Evolutionary conservation across 352 stramenopile species (phyloP).

Genomic region (Phytophthora pini): DNA sequence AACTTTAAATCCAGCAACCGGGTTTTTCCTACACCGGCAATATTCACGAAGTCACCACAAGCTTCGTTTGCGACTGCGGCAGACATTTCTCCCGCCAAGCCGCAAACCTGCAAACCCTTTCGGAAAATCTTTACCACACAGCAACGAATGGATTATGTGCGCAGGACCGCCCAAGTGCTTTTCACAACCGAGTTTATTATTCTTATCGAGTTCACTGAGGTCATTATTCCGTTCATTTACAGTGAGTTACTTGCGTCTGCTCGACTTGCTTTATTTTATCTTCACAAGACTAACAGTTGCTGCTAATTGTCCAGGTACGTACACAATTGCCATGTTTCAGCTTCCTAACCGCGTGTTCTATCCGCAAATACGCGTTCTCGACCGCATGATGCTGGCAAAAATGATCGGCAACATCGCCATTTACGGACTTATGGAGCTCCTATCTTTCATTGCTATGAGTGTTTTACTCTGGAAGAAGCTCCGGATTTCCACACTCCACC

Average conservation of each 20-base stretch:
- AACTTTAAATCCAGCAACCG: background rate
- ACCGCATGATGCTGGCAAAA: slow-evolving; percentile 4
- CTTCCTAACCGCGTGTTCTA: slow-evolving; percentile 43
- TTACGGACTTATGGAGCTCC: slow-evolving; percentile 38
- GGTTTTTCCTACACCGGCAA: slow-evolving; percentile 4
- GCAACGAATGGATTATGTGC: slow-evolving; percentile 20
- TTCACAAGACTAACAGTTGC: background rate
- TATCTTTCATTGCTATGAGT: slow-evolving; percentile 27
- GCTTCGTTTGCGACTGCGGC: slow-evolving; percentile 7
- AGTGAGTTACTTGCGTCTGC: slow-evolving; percentile 17
- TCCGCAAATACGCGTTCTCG: slow-evolving; percentile 34
- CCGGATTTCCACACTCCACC: slow-evolving; percentile 31
- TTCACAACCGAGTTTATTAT: slow-evolving; percentile 43
- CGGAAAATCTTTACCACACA: slow-evolving; percentile 7
- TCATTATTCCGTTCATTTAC: slow-evolving; percentile 46
- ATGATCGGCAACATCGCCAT: slow-evolving; percentile 42
- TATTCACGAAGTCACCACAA: slow-evolving; percentile 6
- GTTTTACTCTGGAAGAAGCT: slow-evolving; percentile 31
- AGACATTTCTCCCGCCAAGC: background rate
- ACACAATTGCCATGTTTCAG: slow-evolving; percentile 40
- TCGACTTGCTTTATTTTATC: background rate
- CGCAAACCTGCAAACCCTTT: background rate
- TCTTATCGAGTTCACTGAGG: slow-evolving; percentile 46
- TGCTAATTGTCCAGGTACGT: slow-evolving; percentile 23
- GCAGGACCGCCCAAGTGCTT: slow-evolving; percentile 30